A percentile compares a stretch with the other conserved stretches of the same genome.
phyloP scores from a whole-genome alignment of 192 early-diverging fungal species.

The Haplosporangium gracile region DNA sequence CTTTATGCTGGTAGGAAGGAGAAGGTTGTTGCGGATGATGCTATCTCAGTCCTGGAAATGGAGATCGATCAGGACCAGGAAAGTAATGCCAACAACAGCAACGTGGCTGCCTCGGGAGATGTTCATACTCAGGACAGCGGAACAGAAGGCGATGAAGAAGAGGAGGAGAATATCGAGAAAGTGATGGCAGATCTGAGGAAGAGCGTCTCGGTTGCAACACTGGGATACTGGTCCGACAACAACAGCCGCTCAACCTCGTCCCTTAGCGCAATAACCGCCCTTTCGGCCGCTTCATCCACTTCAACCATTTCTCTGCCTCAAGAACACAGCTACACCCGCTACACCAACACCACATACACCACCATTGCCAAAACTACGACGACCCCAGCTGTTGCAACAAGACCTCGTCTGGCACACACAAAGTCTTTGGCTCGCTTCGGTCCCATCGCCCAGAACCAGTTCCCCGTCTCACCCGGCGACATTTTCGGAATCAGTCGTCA shows the following conservation, averaged over 20 bases:
- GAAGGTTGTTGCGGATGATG: conserved; percentile 44
- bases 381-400: background rate
- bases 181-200: conserved; percentile 33
- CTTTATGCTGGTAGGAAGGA: conserved; percentile 48
- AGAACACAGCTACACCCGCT: background rate
- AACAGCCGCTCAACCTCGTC: background rate
- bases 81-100: background rate
- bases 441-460: conserved; percentile 26
- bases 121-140: background rate
- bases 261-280: background rate
- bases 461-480: conserved; percentile 41
- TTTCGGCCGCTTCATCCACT: background rate
- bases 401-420: background rate
- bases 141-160: background rate
- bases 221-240: conserved; percentile 10
- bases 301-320: background rate
- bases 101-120: background rate
- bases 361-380: background rate
- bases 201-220: conserved; percentile 35
- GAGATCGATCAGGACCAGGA: background rate
- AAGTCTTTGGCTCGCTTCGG: conserved; percentile 28
- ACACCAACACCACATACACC: background rate
- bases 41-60: conserved; percentile 43
- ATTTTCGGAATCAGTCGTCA: conserved; percentile 47
- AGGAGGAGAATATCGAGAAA: conserved; percentile 40